Conservation (phyloP, 176 grass and related monocot genomes). For the Cenchrus purpureus region DNA sequence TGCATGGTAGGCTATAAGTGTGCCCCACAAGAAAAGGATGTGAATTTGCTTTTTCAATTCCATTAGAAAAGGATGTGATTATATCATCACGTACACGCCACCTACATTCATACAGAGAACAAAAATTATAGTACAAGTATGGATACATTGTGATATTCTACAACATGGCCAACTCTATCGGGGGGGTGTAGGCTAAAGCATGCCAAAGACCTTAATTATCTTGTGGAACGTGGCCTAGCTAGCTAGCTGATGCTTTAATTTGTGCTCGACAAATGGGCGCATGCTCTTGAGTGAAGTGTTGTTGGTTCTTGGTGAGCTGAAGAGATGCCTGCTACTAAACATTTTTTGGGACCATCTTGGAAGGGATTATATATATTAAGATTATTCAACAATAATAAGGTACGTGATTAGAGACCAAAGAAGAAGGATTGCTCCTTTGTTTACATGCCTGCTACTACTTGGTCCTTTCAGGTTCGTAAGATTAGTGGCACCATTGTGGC, state of each 20-base stretch:
- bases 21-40: constrained; percentile 34
- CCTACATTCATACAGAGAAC: not conserved
- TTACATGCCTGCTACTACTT: constrained; percentile 25
- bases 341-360: constrained; percentile 9
- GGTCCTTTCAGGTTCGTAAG: constrained; percentile 29
- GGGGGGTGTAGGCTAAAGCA: constrained; percentile 33
- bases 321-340: not conserved
- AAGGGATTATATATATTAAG: constrained; percentile 1
- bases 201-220: constrained; percentile 36
- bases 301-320: constrained; percentile 35
- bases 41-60: not conserved
- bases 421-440: constrained; percentile 19
- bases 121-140: not conserved
- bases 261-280: constrained; percentile 11
- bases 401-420: not conserved
- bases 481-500: constrained; percentile 3
- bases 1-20: constrained; percentile 14
- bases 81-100: constrained; percentile 5
- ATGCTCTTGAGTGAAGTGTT: not conserved
- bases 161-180: constrained; percentile 35
- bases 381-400: not conserved
- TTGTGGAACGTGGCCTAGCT: constrained; percentile 32
- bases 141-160: constrained; percentile 18
- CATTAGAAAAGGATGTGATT: not conserved
- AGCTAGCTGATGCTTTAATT: not conserved